Evolutionary conservation across 768 basidiomycete species (phyloP).

Genomic region (Hortiboletus flavorubellus): DNA sequence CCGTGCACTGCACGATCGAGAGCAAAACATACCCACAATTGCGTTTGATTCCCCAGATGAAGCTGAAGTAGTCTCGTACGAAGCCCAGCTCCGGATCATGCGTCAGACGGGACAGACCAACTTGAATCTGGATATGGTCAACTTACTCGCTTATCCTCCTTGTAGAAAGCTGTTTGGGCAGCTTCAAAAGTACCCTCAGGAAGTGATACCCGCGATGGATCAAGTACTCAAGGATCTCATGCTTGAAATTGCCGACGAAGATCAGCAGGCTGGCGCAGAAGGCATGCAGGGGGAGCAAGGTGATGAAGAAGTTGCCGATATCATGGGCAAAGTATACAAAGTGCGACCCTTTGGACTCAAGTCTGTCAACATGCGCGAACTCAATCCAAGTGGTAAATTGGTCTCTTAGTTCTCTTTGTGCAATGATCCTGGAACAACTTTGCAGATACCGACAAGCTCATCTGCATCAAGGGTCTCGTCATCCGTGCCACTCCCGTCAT

Average conservation of each 20-base stretch:
- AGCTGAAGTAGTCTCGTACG: conserved; percentile 70
- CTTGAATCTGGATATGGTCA: conserved; percentile 85
- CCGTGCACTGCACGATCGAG: conserved; percentile 66
- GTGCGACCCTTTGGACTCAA: conserved; percentile 86
- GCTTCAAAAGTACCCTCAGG: conserved; percentile 92
- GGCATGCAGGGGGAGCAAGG: conserved; percentile 76
- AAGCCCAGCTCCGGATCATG: conserved; percentile 79
- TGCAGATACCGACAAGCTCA: conserved; percentile 95
- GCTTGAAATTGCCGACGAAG: conserved; percentile 81
- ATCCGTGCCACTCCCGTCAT: conserved; percentile 97
- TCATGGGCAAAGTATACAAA: conserved; percentile 87
- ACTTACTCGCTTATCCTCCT: conserved; percentile 83
- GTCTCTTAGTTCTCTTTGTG: not conserved
- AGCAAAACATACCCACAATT: conserved; percentile 50
- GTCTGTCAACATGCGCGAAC: conserved; percentile 87
- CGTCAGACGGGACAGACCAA: conserved; percentile 90
- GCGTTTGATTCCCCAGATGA: conserved; percentile 58
- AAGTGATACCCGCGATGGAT: conserved; percentile 97
- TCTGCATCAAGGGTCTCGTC: conserved; percentile 93
- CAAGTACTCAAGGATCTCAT: conserved; percentile 91
- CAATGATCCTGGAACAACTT: not conserved
- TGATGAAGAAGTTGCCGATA: conserved; percentile 84
- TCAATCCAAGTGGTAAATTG: conserved; percentile 83
- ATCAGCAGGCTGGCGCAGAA: conserved; percentile 64
- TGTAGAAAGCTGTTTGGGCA: conserved; percentile 81